A percentile compares a stretch with the other conserved stretches of the same genome.
Evolutionary conservation across 345 rosid species (phyloP).

Genomic region (Aurinia saxatilis): DNA sequence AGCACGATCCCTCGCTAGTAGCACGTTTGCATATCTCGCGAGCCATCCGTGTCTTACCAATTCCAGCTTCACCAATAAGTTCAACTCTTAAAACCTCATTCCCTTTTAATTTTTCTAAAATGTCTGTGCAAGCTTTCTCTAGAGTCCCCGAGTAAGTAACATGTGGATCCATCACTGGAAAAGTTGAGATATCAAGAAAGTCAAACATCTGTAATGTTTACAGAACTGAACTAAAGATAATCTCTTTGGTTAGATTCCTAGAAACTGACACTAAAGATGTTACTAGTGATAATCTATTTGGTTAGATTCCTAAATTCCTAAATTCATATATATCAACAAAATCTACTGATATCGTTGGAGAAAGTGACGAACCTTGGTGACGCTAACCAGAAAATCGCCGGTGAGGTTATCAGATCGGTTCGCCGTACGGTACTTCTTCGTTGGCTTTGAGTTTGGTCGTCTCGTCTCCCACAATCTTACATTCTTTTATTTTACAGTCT

Average conservation of each 20-base stretch:
- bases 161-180: background rate
- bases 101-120: background rate
- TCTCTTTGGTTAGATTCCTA: background rate
- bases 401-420: no score
- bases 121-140: background rate
- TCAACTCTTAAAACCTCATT: background rate
- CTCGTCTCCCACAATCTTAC: no score
- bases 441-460: no score
- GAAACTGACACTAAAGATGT: no score
- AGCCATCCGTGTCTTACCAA: background rate
- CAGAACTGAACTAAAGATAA: background rate
- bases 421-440: no score
- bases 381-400: background rate
- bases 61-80: background rate
- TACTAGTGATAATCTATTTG: no score
- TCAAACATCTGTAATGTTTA: background rate
- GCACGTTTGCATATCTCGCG: background rate
- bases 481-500: no score
- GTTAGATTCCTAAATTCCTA: no score
- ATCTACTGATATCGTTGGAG: background rate
- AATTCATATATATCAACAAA: background rate
- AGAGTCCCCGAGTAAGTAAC: no score
- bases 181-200: background rate
- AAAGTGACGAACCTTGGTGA: background rate
- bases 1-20: background rate